Evolutionary conservation across 2,329 filamentous ascomycete genomes (phyloP), one percentile per base, ranked within the genome.

Genomic region (Sporothrix pallida): DNA sequence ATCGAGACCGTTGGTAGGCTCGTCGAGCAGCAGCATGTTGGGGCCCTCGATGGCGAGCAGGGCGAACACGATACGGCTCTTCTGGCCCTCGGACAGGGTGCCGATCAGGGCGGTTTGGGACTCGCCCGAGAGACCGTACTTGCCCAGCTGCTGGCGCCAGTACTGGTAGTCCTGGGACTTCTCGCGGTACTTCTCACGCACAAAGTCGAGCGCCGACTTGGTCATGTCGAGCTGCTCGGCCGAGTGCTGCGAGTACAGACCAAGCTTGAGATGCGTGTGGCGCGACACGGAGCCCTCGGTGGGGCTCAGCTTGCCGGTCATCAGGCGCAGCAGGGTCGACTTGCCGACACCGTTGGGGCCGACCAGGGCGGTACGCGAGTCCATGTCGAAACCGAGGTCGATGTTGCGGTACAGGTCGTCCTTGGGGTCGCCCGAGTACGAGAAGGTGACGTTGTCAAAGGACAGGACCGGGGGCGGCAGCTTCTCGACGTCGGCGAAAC

Each of bases 271-370:
- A 86, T 99, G 96, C 73, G 96, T 98, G 87, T 99, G 97, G 76
- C 95, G 91, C 78, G 91, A 93, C 77, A 99, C 94, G 75, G 88
- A 86, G 78, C 96, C 96, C 73, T 85, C 86, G 60, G 93, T 97
- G 62, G 96, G 93, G 46, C 91, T 94, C 72, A 98, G 90, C 86
- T 96, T 94, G 83, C 94, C 95, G 15, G 95, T 98, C 93, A 99
- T 98, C 78, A 99, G 90, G 78, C 93, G 92, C 76, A 99, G 91
- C 74, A 98, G 89, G 15, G 96, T 98, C 31, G 96, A 98, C 87
- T 99, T 99, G 83, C 96, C 96, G 74, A 98, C 96, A 94, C 96
- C 96, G 84, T 98, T 98, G 82, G 96, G 96, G 75, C 96, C 96
- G 81, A 99, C 96, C 75, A 99, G 91, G 67, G 95, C 95, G 65